These are phyloP conservation scores for Sporothrix schenckii DNA, from an alignment of 2,329 filamentous ascomycete species.

Conservation along the genomic window DNA sequence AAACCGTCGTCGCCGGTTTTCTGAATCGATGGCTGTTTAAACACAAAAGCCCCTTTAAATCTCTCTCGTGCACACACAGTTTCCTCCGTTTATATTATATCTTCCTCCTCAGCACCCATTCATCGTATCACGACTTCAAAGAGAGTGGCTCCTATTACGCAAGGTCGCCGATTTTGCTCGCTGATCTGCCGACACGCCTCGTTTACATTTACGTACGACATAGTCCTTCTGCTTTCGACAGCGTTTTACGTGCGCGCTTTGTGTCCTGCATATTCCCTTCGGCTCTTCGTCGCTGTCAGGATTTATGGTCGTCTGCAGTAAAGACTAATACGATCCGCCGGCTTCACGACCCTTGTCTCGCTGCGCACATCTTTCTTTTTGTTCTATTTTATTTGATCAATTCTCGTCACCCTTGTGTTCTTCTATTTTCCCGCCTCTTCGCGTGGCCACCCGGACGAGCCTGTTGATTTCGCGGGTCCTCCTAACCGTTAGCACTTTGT, in stretches of 20 bases:
- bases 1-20: slow-evolving; percentile 2
- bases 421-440: background rate
- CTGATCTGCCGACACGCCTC: slow-evolving; percentile 18
- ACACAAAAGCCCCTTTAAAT: background rate
- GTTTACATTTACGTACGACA: slow-evolving; percentile 7
- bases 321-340: slow-evolving; percentile 18
- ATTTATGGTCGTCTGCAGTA: background rate
- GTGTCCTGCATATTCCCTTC: background rate
- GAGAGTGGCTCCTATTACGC: slow-evolving; percentile 26
- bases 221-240: background rate
- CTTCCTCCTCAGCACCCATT: background rate
- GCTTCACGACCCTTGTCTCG: background rate
- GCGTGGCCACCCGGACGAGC: slow-evolving; percentile 16
- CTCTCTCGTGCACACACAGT: too few relatives aligned
- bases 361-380: background rate
- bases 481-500: slow-evolving; percentile 19
- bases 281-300: background rate
- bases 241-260: background rate
- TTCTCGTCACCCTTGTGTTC: background rate
- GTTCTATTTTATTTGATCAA: background rate
- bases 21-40: background rate
- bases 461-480: slow-evolving; percentile 8
- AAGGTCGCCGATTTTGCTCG: slow-evolving; percentile 27
- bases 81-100: background rate
- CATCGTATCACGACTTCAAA: slow-evolving; percentile 24